phyloP scores from a whole-genome alignment of 2,329 filamentous ascomycete species.

The Colletotrichum orbiculare region DNA sequence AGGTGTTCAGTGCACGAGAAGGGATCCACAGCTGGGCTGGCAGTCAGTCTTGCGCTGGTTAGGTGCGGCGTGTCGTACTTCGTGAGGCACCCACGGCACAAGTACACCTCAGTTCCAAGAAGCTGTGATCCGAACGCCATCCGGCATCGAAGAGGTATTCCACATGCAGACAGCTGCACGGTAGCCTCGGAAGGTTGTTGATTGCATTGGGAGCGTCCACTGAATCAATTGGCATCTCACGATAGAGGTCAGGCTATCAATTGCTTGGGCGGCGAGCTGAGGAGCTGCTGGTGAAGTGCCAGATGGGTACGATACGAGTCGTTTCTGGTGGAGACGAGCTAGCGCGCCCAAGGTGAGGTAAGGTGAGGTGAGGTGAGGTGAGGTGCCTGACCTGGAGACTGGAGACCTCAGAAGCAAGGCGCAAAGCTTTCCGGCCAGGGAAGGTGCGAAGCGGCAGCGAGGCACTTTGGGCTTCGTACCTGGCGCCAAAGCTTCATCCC shows the following conservation, averaged over 20 bases:
- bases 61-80: no score
- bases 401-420: slow-evolving; percentile 33
- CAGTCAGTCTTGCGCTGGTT: background rate
- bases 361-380: slow-evolving; percentile 7
- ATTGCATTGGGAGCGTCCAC: slow-evolving; percentile 7
- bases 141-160: slow-evolving; percentile 18
- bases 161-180: background rate
- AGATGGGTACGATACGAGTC: slow-evolving; percentile 1
- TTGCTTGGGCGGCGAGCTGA: slow-evolving; percentile 10
- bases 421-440: slow-evolving; percentile 9
- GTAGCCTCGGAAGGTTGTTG: background rate
- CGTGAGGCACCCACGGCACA: no score
- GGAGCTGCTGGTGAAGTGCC: slow-evolving; percentile 11
- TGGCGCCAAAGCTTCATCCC: slow-evolving; percentile 8
- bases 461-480: background rate
- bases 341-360: background rate
- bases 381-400: slow-evolving; percentile 20
- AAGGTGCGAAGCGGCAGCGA: background rate
- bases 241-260: slow-evolving; percentile 18
- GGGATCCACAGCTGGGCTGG: background rate
- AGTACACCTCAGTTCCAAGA: background rate
- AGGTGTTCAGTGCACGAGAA: background rate
- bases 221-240: slow-evolving; percentile 19
- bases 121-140: slow-evolving; percentile 15
- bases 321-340: background rate